A percentile compares a stretch with the other conserved stretches of the same genome.
Conservation (phyloP, 768 basidiomycete species). For the Tricholomella constricta region DNA sequence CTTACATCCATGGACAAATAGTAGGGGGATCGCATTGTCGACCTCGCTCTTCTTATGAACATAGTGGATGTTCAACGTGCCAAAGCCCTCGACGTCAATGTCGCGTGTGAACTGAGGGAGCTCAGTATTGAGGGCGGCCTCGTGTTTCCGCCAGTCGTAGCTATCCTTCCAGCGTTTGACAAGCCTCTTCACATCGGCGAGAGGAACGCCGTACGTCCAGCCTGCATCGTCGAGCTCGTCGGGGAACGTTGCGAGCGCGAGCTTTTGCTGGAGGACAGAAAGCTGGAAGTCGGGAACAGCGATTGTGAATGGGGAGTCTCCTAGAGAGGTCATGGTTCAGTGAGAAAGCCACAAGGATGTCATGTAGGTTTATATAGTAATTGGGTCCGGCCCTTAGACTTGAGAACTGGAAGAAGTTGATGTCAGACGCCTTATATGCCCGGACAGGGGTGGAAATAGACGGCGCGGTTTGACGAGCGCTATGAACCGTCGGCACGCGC, state of each 20-base stretch:
- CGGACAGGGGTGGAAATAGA: too few species aligned
- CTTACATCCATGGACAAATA: constrained; percentile 64
- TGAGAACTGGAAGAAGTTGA: too few species aligned
- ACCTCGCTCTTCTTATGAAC: constrained; percentile 53
- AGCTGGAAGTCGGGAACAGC: constrained; percentile 45
- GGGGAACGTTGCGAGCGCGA: constrained; percentile 50
- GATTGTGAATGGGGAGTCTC: constrained; percentile 44
- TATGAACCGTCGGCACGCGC: too few species aligned
- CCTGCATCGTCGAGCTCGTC: constrained; percentile 56
- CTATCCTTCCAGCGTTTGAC: constrained; percentile 50
- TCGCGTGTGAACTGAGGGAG: constrained; percentile 58
- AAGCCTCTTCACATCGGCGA: constrained; percentile 51
- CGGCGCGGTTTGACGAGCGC: too few species aligned
- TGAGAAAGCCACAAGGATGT: too few species aligned
- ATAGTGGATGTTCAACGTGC: constrained; percentile 51
- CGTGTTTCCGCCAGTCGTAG: constrained; percentile 59
- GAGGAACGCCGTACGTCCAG: constrained; percentile 56
- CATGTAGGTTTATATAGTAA: too few species aligned
- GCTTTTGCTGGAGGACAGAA: constrained; percentile 42
- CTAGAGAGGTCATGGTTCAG: constrained; percentile 3
- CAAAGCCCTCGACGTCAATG: constrained; percentile 49
- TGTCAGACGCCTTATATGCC: too few species aligned
- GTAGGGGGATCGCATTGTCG: constrained; percentile 52
- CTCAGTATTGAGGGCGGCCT: constrained; percentile 49
- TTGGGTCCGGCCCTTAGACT: too few species aligned